Evolutionary conservation across 2,329 filamentous ascomycete genomes (phyloP).

Genomic region (Penicillium sp.): DNA sequence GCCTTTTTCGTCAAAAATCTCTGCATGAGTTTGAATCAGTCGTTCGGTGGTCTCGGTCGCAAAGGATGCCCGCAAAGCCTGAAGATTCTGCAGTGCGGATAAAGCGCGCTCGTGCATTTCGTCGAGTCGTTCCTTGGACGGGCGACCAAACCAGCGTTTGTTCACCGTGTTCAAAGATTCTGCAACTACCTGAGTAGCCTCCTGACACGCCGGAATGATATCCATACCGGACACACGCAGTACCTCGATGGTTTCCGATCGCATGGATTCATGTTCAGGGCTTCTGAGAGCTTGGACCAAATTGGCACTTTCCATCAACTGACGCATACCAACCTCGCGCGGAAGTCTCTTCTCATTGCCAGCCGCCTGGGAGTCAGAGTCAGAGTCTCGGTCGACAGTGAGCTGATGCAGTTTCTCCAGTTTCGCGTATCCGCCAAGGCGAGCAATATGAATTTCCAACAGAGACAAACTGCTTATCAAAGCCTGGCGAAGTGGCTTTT

Average conservation of each 20-base stretch:
- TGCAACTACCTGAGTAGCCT: conserved; percentile 20
- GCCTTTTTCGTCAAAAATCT: conserved; percentile 45
- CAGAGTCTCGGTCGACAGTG: conserved; percentile 6
- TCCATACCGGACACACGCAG: conserved; percentile 29
- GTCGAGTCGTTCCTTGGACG: conserved; percentile 21
- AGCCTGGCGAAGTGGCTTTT: conserved; percentile 37
- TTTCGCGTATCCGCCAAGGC: conserved; percentile 21
- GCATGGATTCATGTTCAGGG: conserved; percentile 36
- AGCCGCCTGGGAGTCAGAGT: not conserved
- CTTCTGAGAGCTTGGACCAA: conserved; percentile 40
- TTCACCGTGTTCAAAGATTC: conserved; percentile 33
- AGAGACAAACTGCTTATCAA: conserved; percentile 38
- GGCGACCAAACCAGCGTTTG: conserved; percentile 28
- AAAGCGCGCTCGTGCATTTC: conserved; percentile 23
- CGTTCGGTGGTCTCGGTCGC: conserved; percentile 40
- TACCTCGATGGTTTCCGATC: conserved; percentile 32
- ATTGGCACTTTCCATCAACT: conserved; percentile 34
- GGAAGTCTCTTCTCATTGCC: conserved; percentile 18
- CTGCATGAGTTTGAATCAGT: conserved; percentile 40
- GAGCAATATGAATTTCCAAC: conserved; percentile 45
- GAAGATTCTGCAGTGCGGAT: conserved; percentile 26
- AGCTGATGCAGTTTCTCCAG: conserved; percentile 18
- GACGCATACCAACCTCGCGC: conserved; percentile 28
- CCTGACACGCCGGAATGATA: conserved; percentile 29
- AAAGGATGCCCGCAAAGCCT: conserved; percentile 23